phyloP scores from a whole-genome alignment of 164 flowering plant genomes.

The Vitis rotundifolia region DNA sequence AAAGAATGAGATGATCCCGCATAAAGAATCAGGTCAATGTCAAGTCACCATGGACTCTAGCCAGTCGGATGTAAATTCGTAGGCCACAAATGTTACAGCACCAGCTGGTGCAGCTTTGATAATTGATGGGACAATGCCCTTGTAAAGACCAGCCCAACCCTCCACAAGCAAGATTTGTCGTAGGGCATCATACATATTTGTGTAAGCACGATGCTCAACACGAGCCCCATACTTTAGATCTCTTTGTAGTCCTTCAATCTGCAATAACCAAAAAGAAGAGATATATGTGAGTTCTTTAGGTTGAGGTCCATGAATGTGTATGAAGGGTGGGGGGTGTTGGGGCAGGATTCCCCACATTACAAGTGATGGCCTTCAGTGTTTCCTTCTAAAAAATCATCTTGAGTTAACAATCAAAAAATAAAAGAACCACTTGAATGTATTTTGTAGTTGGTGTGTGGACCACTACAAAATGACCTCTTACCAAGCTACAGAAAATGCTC shows the following conservation, averaged over 20 bases:
- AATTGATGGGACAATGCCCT: slow-evolving; percentile 90
- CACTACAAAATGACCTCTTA: no score
- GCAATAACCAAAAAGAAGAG: slow-evolving; percentile 14
- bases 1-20: slow-evolving; percentile 14
- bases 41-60: slow-evolving; percentile 57
- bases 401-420: no score
- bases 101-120: slow-evolving; percentile 98
- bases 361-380: no score
- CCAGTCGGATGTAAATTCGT: slow-evolving; percentile 79
- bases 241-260: slow-evolving; percentile 90
- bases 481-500: no score
- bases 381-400: no score
- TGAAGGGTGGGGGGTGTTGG: no score
- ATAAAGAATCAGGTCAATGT: not conserved
- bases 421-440: no score
- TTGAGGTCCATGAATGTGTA: no score
- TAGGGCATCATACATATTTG: slow-evolving; percentile 73
- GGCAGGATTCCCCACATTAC: no score
- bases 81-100: slow-evolving; percentile 95
- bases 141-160: slow-evolving; percentile 88
- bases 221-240: slow-evolving; percentile 92
- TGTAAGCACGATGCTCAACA: slow-evolving; percentile 68
- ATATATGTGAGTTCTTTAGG: not conserved
- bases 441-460: no score
- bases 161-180: slow-evolving; percentile 50